Evolutionary conservation across 2,329 filamentous ascomycete species (phyloP), one percentile per base, ranked within the genome.

Genomic region (Cadophora gregata): DNA sequence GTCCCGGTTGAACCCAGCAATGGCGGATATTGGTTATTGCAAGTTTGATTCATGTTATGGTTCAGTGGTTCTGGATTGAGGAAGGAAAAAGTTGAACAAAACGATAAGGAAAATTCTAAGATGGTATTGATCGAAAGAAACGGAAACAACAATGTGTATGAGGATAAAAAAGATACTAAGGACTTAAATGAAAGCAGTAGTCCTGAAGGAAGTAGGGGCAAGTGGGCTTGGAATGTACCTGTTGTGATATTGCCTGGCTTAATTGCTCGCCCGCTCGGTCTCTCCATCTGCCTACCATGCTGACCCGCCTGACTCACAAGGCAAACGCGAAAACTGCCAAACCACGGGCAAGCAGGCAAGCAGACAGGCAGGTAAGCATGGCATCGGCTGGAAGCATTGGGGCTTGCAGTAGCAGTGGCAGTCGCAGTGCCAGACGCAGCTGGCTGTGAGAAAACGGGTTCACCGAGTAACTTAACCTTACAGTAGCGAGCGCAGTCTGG

Each of bases 31-130:
- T 60, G 36, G 12, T 59, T 59, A 6, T 33, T 42, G 27, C 59
- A 67, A 1, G 65, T 66, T 62, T 60, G 55, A 64, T 70, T 68
- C 66, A 68, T 70, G 51, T 56, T 64, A 21, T 36, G 4, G 42
- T 7, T 21, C 19, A 16, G 47, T 24, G 47, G 24, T 7, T 24
- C n/a, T 50, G n/a, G n/a, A 36, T n/a, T 27, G 29, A n/a, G 25
- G 27, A 19, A 5, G 45, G n/a, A 55, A 19, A 7, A 16, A 25
- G 2, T 16, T 25, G 47, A 50, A 45, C 24, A 36, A 19, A 31
- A 38, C 33, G 38, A 33, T 25, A 56, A 38, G 19, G 31, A 33
- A 25, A 42, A n/a, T 6, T 5, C 31, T 33, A 33, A 33, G 31
- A 33, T 33, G 31, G 31, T 33, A 5, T 33, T 33, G 31, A 33